A percentile compares a stretch with the other conserved stretches of the same genome.
Evolutionary conservation across 352 stramenopile genomes (phyloP).

Genomic region (Peronosclerospora sorghi): DNA sequence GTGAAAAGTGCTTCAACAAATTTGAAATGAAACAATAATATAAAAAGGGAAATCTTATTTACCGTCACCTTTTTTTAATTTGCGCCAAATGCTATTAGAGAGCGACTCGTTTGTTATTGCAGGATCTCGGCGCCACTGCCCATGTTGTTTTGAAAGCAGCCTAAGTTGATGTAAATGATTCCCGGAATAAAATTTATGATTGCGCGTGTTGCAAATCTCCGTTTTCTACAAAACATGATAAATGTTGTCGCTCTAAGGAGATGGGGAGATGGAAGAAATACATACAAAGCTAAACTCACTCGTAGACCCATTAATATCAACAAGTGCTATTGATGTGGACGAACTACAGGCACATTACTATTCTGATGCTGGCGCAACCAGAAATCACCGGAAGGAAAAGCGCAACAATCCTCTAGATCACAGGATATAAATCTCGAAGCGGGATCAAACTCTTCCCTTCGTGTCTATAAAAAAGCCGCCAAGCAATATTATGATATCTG

Average conservation of each 20-base stretch:
- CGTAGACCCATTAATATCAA: conserved; percentile 17
- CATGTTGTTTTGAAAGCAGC: conserved; percentile 41
- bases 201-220: conserved; percentile 31
- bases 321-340: conserved; percentile 25
- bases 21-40: too few relatives aligned
- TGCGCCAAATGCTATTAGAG: too few relatives aligned
- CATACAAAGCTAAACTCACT: conserved; percentile 62
- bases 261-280: conserved; percentile 60
- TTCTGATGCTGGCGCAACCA: conserved; percentile 52
- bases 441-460: conserved; percentile 51
- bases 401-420: conserved; percentile 32
- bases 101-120: too few relatives aligned
- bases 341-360: conserved; percentile 56
- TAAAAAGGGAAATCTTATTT: too few relatives aligned
- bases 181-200: conserved; percentile 51
- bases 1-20: too few relatives aligned
- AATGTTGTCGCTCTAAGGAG: conserved; percentile 46
- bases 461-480: conserved; percentile 58
- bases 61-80: too few relatives aligned
- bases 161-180: conserved; percentile 39
- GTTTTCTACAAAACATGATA: conserved; percentile 23
- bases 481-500: conserved; percentile 73
- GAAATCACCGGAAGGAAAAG: conserved; percentile 59
- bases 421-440: conserved; percentile 51
- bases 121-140: too few relatives aligned